Conservation (phyloP, 2,329 filamentous ascomycete species). For the Chalaropsis thielavioides region DNA sequence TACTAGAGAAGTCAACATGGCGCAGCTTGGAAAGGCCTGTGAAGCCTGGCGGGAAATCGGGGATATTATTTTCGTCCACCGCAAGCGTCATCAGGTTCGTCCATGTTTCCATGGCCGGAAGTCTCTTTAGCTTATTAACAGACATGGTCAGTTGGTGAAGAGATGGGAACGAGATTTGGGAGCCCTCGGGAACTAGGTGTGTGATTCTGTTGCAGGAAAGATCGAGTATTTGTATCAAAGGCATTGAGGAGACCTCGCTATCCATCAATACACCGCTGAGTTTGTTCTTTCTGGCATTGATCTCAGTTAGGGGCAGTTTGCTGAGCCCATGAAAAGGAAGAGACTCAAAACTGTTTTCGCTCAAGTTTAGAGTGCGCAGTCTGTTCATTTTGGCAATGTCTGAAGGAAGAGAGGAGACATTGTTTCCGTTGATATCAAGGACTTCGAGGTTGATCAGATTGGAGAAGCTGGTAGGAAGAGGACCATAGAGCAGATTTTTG, state of each 20-base stretch:
- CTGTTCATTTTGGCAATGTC: constrained; percentile 51
- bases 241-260: constrained; percentile 40
- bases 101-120: constrained; percentile 68
- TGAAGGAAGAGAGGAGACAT: constrained; percentile 54
- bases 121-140: constrained; percentile 57
- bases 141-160: constrained; percentile 64
- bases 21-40: constrained; percentile 51
- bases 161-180: constrained; percentile 48
- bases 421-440: constrained; percentile 70
- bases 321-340: constrained; percentile 57
- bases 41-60: constrained; percentile 63
- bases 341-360: constrained; percentile 59
- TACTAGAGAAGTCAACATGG: constrained; percentile 70
- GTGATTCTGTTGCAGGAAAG: constrained; percentile 61
- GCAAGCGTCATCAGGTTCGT: constrained; percentile 55
- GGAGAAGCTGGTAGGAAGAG: constrained; percentile 48
- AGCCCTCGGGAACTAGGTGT: constrained; percentile 32
- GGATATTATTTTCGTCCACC: constrained; percentile 69
- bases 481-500: constrained; percentile 58
- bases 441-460: constrained; percentile 57
- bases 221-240: constrained; percentile 59
- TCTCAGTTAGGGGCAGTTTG: constrained; percentile 54
- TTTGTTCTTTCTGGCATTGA: constrained; percentile 64
- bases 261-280: constrained; percentile 59
- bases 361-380: constrained; percentile 64